A percentile compares a stretch with the other conserved stretches of the same genome.
Evolutionary conservation across 768 basidiomycete genomes (phyloP).

Genomic region (Epithele typhae): DNA sequence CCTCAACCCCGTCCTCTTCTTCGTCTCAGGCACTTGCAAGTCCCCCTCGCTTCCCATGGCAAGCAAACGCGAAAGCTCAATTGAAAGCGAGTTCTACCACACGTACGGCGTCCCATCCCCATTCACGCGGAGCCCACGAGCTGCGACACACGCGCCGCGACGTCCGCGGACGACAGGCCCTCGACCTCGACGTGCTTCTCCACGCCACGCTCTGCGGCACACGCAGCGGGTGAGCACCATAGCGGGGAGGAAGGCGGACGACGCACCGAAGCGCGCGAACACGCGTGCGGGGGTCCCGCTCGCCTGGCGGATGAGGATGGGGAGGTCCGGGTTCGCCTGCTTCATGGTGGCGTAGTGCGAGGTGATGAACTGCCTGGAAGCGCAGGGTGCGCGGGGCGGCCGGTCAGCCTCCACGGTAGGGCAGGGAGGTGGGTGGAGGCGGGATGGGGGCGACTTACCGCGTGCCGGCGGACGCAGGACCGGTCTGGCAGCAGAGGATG

Average conservation of each 20-base stretch:
- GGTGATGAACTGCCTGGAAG: constrained; percentile 68
- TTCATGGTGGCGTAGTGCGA: constrained; percentile 73
- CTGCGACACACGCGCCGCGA: constrained; percentile 65
- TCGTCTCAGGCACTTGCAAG: too few relatives aligned
- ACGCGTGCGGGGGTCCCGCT: constrained; percentile 73
- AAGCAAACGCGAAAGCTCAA: too few relatives aligned
- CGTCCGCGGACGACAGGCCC: constrained; percentile 65
- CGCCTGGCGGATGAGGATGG: constrained; percentile 78
- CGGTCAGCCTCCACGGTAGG: too few relatives aligned
- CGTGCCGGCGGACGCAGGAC: constrained; percentile 72
- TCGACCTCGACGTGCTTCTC: constrained; percentile 82
- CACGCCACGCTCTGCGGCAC: constrained; percentile 65
- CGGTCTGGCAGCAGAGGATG: constrained; percentile 74
- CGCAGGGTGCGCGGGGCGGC: background rate
- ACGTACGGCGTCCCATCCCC: background rate
- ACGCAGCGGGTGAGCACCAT: background rate
- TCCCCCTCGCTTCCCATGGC: too few relatives aligned
- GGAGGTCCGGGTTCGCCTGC: constrained; percentile 83
- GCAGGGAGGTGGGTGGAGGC: background rate
- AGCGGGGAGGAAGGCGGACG: background rate
- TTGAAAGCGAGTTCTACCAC: background rate
- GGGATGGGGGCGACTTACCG: constrained; percentile 43
- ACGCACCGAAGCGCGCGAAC: constrained; percentile 83
- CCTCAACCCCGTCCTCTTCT: too few relatives aligned
- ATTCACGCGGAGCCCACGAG: constrained; percentile 37